Base-by-base conservation (phyloP, 164 flowering plant species). In the Sedum album region DNA sequence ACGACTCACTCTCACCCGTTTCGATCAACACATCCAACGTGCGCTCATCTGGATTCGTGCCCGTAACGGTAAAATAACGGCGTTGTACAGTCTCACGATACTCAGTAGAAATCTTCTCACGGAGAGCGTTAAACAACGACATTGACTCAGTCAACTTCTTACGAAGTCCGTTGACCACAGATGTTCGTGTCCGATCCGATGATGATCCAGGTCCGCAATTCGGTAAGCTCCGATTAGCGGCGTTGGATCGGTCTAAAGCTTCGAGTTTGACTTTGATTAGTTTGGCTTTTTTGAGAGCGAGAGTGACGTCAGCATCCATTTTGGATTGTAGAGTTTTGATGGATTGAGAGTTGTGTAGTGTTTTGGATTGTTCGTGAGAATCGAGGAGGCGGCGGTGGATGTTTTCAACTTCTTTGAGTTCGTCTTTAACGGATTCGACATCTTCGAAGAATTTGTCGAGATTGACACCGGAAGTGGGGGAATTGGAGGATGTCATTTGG, bases 201-300 rank as follows among this genome's bases (percentile, higher is more conserved):
- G 94, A 85, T 23, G 87, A 83, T 0, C 96, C 96, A 0, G 92
- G 96, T 2, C 96, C 96, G 66, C 92, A 87, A 2, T 85, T 91
- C 4, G 90, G 84, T 7, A 84, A 57, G 64, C 73, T 79, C 38
- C 90, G 81, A 28, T 82, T 84, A 15, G 85, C 88, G 23, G 85
- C 86, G 79, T 90, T 90, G 74, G 89, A 76, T 6, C 87, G 80
- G 31, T 87, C 93, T 0, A 90, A 78, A 4, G 88, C 89, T 72
- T 90, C 87, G 26, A 90, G 77, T 5, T 84, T 76, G 57, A 75
- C 76, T 73, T 88, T 88, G 76, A 87, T 78, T 31, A 81, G n/a
- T 69, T 87, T 88, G 6, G 89, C 94, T 70, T 84, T 86, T 74
- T 78, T 84, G 66, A 90, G 76, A 0, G 96, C 81, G 23, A 66